Evolutionary conservation across 2,329 filamentous ascomycete species (phyloP), one percentile per base, ranked within the genome.

Genomic region (Apiospora aurea): DNA sequence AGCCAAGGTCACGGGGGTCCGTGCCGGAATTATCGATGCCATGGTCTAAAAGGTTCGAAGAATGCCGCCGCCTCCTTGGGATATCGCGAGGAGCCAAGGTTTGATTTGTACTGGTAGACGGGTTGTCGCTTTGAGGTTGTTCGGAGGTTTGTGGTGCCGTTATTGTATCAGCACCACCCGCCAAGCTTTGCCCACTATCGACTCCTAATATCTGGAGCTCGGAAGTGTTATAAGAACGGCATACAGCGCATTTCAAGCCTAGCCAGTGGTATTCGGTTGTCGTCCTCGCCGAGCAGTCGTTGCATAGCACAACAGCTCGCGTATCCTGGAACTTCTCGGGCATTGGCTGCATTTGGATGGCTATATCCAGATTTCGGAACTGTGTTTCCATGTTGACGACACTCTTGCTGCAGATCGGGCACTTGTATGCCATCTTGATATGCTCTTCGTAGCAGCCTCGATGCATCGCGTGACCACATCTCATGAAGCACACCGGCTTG

Each of bases 361-460:
- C 92, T 70, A 95, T 90, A 78, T 98, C 96, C 46, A 98, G 84
- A 76, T 96, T 96, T 68, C 94, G 91, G 84, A 98, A 99, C 77
- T 97, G 93, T 49, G 94, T 90, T 79, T 98, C 96, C 96, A 99
- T 99, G 79, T 98, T 98, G 75, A 94, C 90, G n/a, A 97, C 92
- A 75, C 94, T 97, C 82, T 96, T 97, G 84, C 93, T 97, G 87
- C 96, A 99, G 68, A 98, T 95, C 0, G 96, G 96, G 78, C 96
- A 99, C 79, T 96, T 97, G 85, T 98, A 99, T 7, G 95, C 97
- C 4, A 91, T 91, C 77, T 92, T 92, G 86, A 97, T 95, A 80
- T 97, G 93, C 77, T 96, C 90, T 66, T 94, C 90, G 79, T 97
- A 96, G 83, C 96, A 99, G 72, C 90, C 90, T 77, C 93, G 92